Evolutionary conservation across 2,329 filamentous ascomycete species (phyloP), one percentile per base, ranked within the genome.

Genomic region (Nemania diffusa): DNA sequence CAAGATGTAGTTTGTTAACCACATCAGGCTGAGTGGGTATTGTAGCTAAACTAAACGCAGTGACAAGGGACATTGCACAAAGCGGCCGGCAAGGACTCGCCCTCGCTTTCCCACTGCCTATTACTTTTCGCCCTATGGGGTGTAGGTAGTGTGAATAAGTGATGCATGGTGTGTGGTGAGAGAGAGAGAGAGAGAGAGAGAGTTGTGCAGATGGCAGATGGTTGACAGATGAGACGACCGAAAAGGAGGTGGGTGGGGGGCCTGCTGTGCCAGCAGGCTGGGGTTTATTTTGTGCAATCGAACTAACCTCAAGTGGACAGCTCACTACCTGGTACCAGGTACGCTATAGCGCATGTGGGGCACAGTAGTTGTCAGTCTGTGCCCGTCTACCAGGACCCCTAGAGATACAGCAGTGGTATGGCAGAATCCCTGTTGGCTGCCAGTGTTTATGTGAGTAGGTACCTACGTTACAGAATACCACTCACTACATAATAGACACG

Each of bases 21-120:
- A 53, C 27, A 60, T 60, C 65, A 67, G 65, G 61, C 61, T 68
- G 52, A 59, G 58, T 59, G 40, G 58, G 50, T 53, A 62, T n/a
- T 29, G 34, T 44, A 24, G n/a, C 32, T 55, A 24, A 13, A 15
- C n/a, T 20, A 46, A 48, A 59, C 53, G 42, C 50, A 59, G 59
- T 32, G 40, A 58, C 62, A 52, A 40, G 68, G 62, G 42, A 51
- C 64, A 26, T 51, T 20, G 44, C 15, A n/a, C 15, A 13, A 17
- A 64, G 62, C 62, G 59, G 56, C 65, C 58, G 62, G 60, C 46
- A 50, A 42, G 53, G 52, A n/a, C 29, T 37, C 15, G 52, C 17
- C 8, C 32, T 13, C 26, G 27, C 7, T 20, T n/a, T n/a, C n/a
- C n/a, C 51, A 57, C 64, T 51, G 15, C 52, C 52, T 34, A 32